These are phyloP conservation scores for Wallacemonas sp. DNA, from an alignment of 208 protist genomes.

Conservation along the genomic window DNA sequence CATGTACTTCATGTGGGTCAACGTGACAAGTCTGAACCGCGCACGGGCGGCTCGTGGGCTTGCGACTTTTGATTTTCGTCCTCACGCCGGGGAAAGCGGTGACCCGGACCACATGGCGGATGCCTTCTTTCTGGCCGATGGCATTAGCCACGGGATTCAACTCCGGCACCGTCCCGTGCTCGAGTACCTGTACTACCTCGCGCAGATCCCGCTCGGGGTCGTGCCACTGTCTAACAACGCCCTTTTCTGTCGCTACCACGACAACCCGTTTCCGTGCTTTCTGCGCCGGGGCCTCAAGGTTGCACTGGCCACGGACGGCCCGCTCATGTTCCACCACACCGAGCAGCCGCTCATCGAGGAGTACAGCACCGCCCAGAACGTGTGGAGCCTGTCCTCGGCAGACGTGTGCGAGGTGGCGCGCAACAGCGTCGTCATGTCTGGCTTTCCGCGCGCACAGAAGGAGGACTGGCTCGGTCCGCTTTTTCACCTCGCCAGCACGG, in stretches of 20 bases:
- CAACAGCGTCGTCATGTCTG: constrained; percentile 74
- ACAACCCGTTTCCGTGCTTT: constrained; percentile 95
- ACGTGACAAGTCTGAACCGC: constrained; percentile 96
- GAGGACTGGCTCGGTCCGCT: constrained; percentile 62
- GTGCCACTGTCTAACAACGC: constrained; percentile 98
- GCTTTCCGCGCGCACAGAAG: constrained; percentile 71
- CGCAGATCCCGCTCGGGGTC: constrained; percentile 96
- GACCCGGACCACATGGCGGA: constrained; percentile 90
- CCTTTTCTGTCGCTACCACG: constrained; percentile 95
- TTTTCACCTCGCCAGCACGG: constrained; percentile 59
- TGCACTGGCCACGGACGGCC: constrained; percentile 93
- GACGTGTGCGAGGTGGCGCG: constrained; percentile 86
- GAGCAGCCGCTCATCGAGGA: constrained; percentile 91
- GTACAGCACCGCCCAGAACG: constrained; percentile 84
- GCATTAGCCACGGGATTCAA: constrained; percentile 97
- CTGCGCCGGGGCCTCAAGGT: constrained; percentile 96
- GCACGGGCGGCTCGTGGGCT: constrained; percentile 78
- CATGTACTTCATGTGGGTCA: constrained; percentile 98
- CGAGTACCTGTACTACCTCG: constrained; percentile 98
- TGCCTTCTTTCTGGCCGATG: constrained; percentile 79
- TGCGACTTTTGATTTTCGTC: constrained; percentile 94
- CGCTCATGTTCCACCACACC: constrained; percentile 97
- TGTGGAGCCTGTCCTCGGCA: constrained; percentile 77
- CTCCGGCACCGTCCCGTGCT: constrained; percentile 90
- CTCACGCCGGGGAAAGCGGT: constrained; percentile 96